phyloP scores from a whole-genome alignment of 768 basidiomycete species.

The Termitomyces sp. region DNA sequence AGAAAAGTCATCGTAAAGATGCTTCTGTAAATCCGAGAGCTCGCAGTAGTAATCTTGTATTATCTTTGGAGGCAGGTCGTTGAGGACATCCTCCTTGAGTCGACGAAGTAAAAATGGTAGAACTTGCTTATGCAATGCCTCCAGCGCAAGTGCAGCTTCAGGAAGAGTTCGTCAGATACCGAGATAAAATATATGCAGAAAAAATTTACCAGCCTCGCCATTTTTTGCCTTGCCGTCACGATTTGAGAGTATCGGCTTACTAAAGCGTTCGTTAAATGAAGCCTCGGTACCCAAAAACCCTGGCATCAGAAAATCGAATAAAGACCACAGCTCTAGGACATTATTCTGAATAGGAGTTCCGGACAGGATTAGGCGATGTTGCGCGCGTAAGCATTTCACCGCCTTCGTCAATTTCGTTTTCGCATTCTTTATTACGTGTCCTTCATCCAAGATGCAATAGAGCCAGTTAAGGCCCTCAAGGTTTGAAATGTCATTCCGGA shows the following conservation, averaged over 20 bases:
- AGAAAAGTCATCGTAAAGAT: constrained; percentile 91
- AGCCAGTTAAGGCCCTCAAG: constrained; percentile 79
- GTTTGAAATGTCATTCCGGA: constrained; percentile 85
- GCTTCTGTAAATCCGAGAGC: constrained; percentile 89
- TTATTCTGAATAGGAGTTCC: constrained; percentile 99
- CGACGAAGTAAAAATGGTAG: constrained; percentile 96
- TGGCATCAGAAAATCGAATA: constrained; percentile 99
- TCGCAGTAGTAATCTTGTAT: constrained; percentile 99
- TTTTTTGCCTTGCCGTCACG: constrained; percentile 94
- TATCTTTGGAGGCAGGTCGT: constrained; percentile 97
- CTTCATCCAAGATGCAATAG: constrained; percentile 97
- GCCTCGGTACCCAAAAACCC: constrained; percentile 96
- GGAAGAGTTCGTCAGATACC: not conserved
- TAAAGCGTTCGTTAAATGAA: constrained; percentile 92
- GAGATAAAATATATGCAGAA: not conserved
- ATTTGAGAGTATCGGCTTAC: constrained; percentile 92
- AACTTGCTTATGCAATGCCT: constrained; percentile 97
- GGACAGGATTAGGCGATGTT: constrained; percentile 91
- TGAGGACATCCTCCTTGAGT: constrained; percentile 93
- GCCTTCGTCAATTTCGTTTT: constrained; percentile 98
- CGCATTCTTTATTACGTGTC: constrained; percentile 97
- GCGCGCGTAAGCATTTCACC: constrained; percentile 83
- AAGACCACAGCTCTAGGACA: constrained; percentile 95
- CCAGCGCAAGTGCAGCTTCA: constrained; percentile 86
- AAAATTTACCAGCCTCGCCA: constrained; percentile 79